Conservation (phyloP, 2,329 filamentous ascomycete genomes). For the Atkinsonella hypoxylon region DNA sequence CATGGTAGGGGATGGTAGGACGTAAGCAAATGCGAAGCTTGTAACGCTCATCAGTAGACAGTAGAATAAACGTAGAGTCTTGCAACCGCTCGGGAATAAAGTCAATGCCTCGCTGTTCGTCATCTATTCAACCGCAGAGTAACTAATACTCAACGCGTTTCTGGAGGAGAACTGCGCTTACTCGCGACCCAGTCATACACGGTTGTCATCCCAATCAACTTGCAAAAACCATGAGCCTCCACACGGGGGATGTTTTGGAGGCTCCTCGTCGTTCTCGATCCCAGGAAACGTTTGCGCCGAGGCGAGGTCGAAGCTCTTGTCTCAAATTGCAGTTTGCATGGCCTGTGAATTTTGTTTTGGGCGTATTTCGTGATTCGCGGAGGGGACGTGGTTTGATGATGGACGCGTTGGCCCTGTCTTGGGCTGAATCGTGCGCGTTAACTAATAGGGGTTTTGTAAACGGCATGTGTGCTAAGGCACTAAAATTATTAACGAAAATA, state of each 20-base stretch:
- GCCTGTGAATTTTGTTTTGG: neutral
- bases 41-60: conserved; percentile 41
- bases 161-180: conserved; percentile 47
- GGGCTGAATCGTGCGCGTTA: too few relatives aligned
- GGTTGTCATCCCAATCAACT: conserved; percentile 49
- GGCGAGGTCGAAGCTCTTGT: neutral
- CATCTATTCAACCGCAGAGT: conserved; percentile 43
- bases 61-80: conserved; percentile 36
- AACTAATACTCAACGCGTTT: conserved; percentile 45
- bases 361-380: neutral
- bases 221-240: conserved; percentile 69
- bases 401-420: too few relatives aligned
- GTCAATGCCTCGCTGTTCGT: conserved; percentile 37
- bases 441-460: too few relatives aligned
- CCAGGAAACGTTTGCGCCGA: neutral
- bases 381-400: too few relatives aligned
- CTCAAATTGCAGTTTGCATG: neutral
- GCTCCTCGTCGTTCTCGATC: conserved; percentile 19
- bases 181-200: conserved; percentile 75
- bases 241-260: conserved; percentile 44
- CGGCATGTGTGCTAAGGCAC: too few relatives aligned
- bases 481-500: too few relatives aligned
- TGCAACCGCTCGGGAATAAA: conserved; percentile 29
- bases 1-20: conserved; percentile 45
- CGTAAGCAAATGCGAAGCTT: conserved; percentile 48